Evolutionary conservation across 805 yeast species (phyloP), one percentile per base, ranked within the genome.

Genomic region (Suhomyces sp.): DNA sequence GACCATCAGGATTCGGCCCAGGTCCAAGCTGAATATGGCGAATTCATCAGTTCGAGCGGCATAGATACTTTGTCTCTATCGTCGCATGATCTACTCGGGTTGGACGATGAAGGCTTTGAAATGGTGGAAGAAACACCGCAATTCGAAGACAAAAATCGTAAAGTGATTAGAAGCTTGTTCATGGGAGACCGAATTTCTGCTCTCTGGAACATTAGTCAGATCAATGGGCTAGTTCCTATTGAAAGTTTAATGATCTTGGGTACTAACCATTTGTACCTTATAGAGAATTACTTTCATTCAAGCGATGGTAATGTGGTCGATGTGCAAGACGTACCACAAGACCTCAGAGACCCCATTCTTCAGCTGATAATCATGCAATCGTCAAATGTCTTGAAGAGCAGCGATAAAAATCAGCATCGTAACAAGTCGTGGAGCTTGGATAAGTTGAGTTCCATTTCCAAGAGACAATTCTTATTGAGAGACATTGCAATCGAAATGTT

Each of bases 401-500:
- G 56, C n/a, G 65, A 62, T 10, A 56, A 66, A 1, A 68, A 57
- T 50, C 51, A 64, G 1, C 88, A 86, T 59, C 64, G 74, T 12
- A 80, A 81, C 0, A 77, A 77, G 55, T 69, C 77, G 12, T 89
- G 96, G 94, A 77, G 80, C 23, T 59, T 87, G 19, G 74, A 74
- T 5, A 81, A 80, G 44, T 62, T 91, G 17, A 80, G 83, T 0
- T 83, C 87, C 4, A 81, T 86, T 10, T 83, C 90, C 2, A 88
- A 87, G 57, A 71, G 96, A 49, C 90, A 87, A 38, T 90, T 90
- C 60, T 66, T 90, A 17, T 71, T 90, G 13, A 72, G 96, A 51
- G 96, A 90, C 67, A 88, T 87, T 45, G 96, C 94, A 0, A 63
- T 90, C 35, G 97, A 90, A 62, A 68, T 90, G 61, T 85, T 88